Evolutionary conservation across 192 early-diverging fungal species (phyloP).

Genomic region (Coemansia guatemalensis): DNA sequence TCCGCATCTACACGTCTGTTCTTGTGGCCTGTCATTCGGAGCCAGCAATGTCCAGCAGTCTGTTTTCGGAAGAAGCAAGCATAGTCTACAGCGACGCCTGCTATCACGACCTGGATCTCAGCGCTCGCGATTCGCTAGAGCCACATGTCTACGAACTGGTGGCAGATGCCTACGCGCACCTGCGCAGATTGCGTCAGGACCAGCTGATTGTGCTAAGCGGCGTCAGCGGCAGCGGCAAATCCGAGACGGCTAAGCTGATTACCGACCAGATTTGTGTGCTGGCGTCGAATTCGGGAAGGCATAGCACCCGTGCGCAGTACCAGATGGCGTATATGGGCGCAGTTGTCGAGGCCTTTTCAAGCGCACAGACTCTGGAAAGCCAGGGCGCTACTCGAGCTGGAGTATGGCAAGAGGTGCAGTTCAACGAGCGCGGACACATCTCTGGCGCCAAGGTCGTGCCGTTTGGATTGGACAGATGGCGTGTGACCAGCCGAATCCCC

Average conservation of each 20-base stretch:
- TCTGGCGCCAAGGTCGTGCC: constrained; percentile 77
- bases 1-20: constrained; percentile 46
- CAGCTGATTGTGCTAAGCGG: constrained; percentile 74
- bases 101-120: constrained; percentile 44
- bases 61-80: constrained; percentile 39
- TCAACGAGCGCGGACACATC: constrained; percentile 78
- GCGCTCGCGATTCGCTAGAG: constrained; percentile 31
- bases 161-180: constrained; percentile 66
- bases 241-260: constrained; percentile 69
- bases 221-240: constrained; percentile 84
- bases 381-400: constrained; percentile 72
- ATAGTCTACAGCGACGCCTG: constrained; percentile 47
- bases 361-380: constrained; percentile 63
- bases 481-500: constrained; percentile 55
- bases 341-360: constrained; percentile 80
- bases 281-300: constrained; percentile 72
- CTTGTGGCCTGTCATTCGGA: constrained; percentile 46
- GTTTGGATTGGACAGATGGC: constrained; percentile 64
- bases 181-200: constrained; percentile 67
- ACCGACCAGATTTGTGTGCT: constrained; percentile 72
- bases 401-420: constrained; percentile 89
- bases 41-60: constrained; percentile 15
- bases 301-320: constrained; percentile 64
- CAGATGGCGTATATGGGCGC: constrained; percentile 67
- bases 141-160: constrained; percentile 73